Evolutionary conservation across 2,329 filamentous ascomycete species (phyloP), one percentile per base, ranked within the genome.

Genomic region (Fragosphaeria purpurea): DNA sequence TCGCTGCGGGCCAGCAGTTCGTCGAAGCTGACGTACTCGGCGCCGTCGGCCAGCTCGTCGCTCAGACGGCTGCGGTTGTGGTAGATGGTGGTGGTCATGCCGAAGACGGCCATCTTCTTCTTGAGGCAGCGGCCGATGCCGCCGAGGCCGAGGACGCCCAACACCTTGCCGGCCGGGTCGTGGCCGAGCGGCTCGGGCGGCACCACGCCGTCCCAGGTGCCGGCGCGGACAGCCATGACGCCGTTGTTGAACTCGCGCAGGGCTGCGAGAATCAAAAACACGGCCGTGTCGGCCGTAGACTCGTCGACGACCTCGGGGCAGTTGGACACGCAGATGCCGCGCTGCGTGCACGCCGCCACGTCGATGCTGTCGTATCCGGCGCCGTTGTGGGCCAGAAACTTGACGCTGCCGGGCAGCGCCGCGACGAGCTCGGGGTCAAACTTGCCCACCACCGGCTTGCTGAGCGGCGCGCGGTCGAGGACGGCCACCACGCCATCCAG

Each of bases 201-300:
- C 34, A 82, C 71, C 5, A 67, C 62, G 2, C 77, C 80, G 53
- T 72, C 71, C 77, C 81, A 88, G 47, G 78, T 70, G 0, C 77
- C 76, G 22, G 74, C 65, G 12, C 83, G 73, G 8, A 86, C 67
- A 3, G 74, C 72, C 5, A 70, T 59, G 68, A 86, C 79, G 40
- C 78, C 56, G 1, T 73, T 67, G 63, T 84, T 85, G 63, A 84
- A 82, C 52, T 78, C 77, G 35, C 84, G 73, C 43, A 88, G 66
- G 0, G 83, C 81, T 4, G 83, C 84, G 13, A 88, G 67, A 50
- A 88, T 82, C 2, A 88, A 67, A 61, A 86, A 87, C 62, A 87
- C 79, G 56, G 79, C 82, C 6, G 77, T 75, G 62, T 88, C 85
- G 34, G 85, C 84, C 0, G 84, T 88, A 5, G 83, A 77, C 61